Evolutionary conservation across 305 asterid genomes (phyloP), one percentile per base, ranked within the genome.

Genomic region (Salvia sclarea): DNA sequence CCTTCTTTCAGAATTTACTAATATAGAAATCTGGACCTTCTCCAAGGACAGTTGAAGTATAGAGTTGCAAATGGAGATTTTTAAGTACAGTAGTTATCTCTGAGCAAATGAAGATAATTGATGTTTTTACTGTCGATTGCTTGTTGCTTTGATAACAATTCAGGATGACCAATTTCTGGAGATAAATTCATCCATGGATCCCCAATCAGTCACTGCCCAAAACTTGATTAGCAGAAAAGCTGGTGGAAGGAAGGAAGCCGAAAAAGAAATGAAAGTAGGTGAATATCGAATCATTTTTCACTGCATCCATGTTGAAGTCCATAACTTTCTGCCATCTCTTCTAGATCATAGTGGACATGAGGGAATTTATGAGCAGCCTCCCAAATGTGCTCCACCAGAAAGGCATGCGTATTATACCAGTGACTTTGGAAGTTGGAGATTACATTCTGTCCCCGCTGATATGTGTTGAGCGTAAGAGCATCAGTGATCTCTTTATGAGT

Each of bases 351-450:
- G 98, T 93, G 84, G 98, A 93, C 82, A 93, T 93, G 98, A 88
- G 98, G 76, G 98, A 93, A 82, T 93, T 93, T 81, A 93, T 93
- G 98, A 93, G 98, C 88, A 93, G 96, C 79, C 96, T 93, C 45
- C 98, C 98, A 18, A 93, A 91, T 71, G 97, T 91, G 66, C 91
- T 91, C 68, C 95, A 93, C 84, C 98, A 85, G 75, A 91, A 85
- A 84, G 98, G 98, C 76, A 82, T 91, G 88, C 92, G 77, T 56
- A 85, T 93, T 43, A 79, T 87, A 77, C 98, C 98, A 37, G 98
- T 88, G 77, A 91, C 96, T 35, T 68, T 93, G 86, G 98, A 93
- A 84, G 96, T 93, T 55, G 98, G 98, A 74, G 98, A 93, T 72
- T 93, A 93, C 78, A 83, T 93, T 73, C 82, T 93, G 54, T 93